These are phyloP conservation scores for Brassica rapa DNA, from an alignment of 345 rosid species.

Conservation along the genomic window DNA sequence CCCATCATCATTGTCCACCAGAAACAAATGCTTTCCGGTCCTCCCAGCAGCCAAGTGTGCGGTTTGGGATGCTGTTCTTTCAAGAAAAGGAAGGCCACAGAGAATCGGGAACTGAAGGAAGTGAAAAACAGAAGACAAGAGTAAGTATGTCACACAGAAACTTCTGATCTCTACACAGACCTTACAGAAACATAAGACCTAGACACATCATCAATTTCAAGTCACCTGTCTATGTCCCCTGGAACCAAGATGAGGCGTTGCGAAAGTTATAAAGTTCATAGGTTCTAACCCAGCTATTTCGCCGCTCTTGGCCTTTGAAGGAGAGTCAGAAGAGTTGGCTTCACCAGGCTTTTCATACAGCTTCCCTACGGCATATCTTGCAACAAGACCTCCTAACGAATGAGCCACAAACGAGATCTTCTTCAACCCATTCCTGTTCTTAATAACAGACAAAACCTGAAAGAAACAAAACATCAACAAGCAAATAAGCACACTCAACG, in stretches of 20 bases:
- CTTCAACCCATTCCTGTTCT: constrained; percentile 52
- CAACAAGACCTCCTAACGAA: constrained; percentile 93
- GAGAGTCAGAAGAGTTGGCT: constrained; percentile 38
- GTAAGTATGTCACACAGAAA: constrained; percentile 17
- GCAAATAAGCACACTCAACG: neutral
- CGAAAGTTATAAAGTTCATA: constrained; percentile 88
- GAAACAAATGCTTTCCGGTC: constrained; percentile 90
- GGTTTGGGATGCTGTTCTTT: constrained; percentile 79
- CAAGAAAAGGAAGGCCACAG: constrained; percentile 90
- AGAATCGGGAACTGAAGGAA: constrained; percentile 74
- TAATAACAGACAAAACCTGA: constrained; percentile 74
- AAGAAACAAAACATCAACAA: constrained; percentile 11
- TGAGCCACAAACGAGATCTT: constrained; percentile 97
- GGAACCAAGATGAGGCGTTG: constrained; percentile 98
- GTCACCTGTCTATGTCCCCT: constrained; percentile 85
- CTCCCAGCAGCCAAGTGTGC: constrained; percentile 88
- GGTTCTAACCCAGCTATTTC: constrained; percentile 90
- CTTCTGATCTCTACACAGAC: neutral
- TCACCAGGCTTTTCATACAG: constrained; percentile 52
- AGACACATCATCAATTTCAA: constrained; percentile 10
- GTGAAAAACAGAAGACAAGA: neutral
- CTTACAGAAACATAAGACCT: constrained; percentile 23
- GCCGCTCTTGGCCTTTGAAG: constrained; percentile 40
- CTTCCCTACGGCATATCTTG: constrained; percentile 90
- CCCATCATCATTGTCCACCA: constrained; percentile 74